Base-by-base conservation (phyloP, 2,329 filamentous ascomycete genomes). In the Lasiodiplodia hormozganensis region DNA sequence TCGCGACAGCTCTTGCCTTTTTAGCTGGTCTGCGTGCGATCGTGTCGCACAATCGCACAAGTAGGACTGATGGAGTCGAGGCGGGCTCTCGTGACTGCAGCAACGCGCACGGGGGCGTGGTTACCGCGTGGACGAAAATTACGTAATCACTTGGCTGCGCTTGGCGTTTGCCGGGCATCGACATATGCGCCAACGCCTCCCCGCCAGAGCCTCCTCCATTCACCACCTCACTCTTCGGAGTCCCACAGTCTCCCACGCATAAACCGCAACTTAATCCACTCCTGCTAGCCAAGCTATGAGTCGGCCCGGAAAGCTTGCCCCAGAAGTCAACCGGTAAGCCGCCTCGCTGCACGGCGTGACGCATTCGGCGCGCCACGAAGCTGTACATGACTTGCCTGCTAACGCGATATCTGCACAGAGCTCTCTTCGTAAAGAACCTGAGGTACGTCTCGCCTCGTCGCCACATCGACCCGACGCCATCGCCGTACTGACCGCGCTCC, bases 351-450 rank as follows among this genome's bases (percentile, higher is more conserved):
- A 68, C 71, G 70, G 25, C 65, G 49, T 69, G 68, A 62, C 40
- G 40, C 67, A 64, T 64, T 43, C 62, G 23, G 70, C 67, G 67
- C 67, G 58, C 58, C 60, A 51, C 60, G 36, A 68, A 52, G 70
- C 71, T 69, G 70, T 66, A 71, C 72, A 70, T 69, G 70, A 12
- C 62, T 34, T 57, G 62, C 60, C 49, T 53, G 75, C 77, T 79
- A 76, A 79, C 74, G 64, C 60, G 47, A 47, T 70, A 60, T 68
- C 62, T 53, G 18, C 68, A 54, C 70, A 97, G 95, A 90, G 95
- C 96, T 91, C 92, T 99, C 86, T 98, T 98, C 89, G 95, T 98
- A 79, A 98, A 98, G 93, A 98, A 99, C 89, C 89, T 98, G 86
- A 97, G 92, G 93, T 96, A 83, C 62, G 73, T 18, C 10, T 51